Evolutionary conservation across 768 basidiomycete genomes (phyloP).

Genomic region (Sarcomyxa edulis): DNA sequence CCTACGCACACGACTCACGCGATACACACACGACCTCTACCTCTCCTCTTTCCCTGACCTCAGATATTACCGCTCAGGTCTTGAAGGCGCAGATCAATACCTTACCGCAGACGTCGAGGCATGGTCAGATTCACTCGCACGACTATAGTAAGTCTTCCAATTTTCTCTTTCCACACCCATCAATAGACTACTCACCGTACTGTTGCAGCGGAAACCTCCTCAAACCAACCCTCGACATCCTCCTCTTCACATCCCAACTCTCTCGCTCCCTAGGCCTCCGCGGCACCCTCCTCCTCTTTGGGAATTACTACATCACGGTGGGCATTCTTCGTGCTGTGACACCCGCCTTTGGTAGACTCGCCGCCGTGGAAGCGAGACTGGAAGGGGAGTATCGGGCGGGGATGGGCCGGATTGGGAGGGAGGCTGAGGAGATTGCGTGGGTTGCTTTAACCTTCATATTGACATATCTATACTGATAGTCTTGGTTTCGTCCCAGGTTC

Average conservation of each 20-base stretch:
- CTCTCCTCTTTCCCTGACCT: conserved; percentile 69
- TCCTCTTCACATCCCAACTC: conserved; percentile 90
- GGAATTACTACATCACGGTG: conserved; percentile 85
- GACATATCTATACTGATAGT: not conserved
- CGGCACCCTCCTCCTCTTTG: conserved; percentile 77
- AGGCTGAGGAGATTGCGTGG: conserved; percentile 90
- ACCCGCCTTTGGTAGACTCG: conserved; percentile 87
- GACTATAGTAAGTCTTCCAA: conserved; percentile 69
- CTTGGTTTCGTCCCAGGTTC: conserved; percentile 47
- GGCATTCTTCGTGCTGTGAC: conserved; percentile 79
- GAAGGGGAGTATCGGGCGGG: conserved; percentile 91
- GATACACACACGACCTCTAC: conserved; percentile 91
- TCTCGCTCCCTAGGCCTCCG: conserved; percentile 79
- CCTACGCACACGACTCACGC: conserved; percentile 80
- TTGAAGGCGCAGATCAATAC: conserved; percentile 85
- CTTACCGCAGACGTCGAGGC: conserved; percentile 89
- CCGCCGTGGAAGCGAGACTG: conserved; percentile 80
- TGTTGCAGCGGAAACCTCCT: conserved; percentile 77
- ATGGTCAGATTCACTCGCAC: conserved; percentile 82
- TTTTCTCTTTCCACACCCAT: not conserved
- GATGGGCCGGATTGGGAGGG: conserved; percentile 79
- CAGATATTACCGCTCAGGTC: conserved; percentile 59
- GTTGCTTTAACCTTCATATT: conserved; percentile 21
- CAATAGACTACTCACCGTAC: not conserved
- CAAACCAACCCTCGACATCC: conserved; percentile 85